Conservation (phyloP, 106 monocot genomes). For the Dioscorea alata region DNA sequence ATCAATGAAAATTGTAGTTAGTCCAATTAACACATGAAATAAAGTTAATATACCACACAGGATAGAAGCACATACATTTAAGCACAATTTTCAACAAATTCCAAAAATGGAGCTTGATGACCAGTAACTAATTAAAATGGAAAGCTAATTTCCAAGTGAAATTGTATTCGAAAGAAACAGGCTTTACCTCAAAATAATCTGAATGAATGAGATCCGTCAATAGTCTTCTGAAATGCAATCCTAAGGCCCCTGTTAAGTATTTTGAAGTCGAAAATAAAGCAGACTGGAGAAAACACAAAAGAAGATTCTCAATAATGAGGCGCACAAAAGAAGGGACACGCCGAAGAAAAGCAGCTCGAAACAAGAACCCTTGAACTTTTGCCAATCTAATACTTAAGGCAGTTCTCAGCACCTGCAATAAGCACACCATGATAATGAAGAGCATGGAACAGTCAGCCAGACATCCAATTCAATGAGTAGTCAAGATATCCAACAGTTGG, state of each 20-base stretch:
- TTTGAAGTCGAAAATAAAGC: slow-evolving; percentile 84
- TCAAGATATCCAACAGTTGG: too few species aligned
- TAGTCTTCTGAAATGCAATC: slow-evolving; percentile 79
- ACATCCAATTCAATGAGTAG: too few species aligned
- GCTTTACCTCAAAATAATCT: slow-evolving; percentile 90
- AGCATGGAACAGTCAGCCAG: too few species aligned
- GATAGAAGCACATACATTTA: too few species aligned
- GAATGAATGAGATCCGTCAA: slow-evolving; percentile 85
- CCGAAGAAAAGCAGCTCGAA: slow-evolving; percentile 91
- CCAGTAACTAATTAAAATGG: too few species aligned
- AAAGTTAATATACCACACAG: too few species aligned
- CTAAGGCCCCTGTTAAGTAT: slow-evolving; percentile 81
- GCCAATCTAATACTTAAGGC: slow-evolving; percentile 87
- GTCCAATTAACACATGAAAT: too few species aligned
- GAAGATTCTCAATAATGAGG: slow-evolving; percentile 84
- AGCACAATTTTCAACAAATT: too few species aligned
- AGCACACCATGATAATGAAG: background rate
- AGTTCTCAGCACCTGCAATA: slow-evolving; percentile 75
- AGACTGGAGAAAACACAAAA: slow-evolving; percentile 88
- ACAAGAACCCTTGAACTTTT: slow-evolving; percentile 93
- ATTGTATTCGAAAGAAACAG: too few species aligned
- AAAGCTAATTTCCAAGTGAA: too few species aligned
- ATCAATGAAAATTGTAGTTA: too few species aligned
- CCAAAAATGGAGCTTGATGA: too few species aligned
- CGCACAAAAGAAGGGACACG: slow-evolving; percentile 71